Conservation (phyloP, 331 rosid species). For the Rhamnella rubrinervis region DNA sequence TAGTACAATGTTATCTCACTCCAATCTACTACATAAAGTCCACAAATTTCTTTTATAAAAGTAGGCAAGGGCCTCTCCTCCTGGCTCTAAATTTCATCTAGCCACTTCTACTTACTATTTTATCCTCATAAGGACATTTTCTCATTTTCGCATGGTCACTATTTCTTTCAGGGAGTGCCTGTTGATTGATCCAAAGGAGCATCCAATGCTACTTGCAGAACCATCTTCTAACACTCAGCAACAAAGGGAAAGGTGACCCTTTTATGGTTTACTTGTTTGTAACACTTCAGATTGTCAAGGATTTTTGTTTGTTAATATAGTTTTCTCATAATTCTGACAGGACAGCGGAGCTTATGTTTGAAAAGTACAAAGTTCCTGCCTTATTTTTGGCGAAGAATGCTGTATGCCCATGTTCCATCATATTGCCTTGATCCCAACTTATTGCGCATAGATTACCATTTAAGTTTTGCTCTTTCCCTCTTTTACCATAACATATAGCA, state of each 20-base stretch:
- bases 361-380: conserved; percentile 97
- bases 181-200: conserved; percentile 90
- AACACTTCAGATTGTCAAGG: not conserved
- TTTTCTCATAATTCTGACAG: conserved; percentile 44
- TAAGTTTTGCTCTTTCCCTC: conserved; percentile 12
- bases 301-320: conserved; percentile 1
- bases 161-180: conserved; percentile 67
- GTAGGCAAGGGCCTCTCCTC: not conserved
- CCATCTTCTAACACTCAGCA: conserved; percentile 87
- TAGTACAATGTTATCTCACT: not conserved
- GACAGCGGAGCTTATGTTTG: conserved; percentile 96
- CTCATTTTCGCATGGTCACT: conserved; percentile 6
- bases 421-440: conserved; percentile 21
- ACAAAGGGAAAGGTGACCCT: conserved; percentile 81
- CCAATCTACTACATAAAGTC: not conserved
- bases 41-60: not conserved
- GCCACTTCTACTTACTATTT: not conserved
- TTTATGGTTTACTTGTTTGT: conserved; percentile 3
- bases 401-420: conserved; percentile 46
- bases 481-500: conserved; percentile 11
- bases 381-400: conserved; percentile 98
- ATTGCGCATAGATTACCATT: conserved; percentile 16
- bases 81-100: not conserved
- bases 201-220: conserved; percentile 98
- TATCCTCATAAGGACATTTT: conserved; percentile 5